Evolutionary conservation across 75 land plant genomes (phyloP).

Genomic region (Sequoia sempervirens): DNA sequence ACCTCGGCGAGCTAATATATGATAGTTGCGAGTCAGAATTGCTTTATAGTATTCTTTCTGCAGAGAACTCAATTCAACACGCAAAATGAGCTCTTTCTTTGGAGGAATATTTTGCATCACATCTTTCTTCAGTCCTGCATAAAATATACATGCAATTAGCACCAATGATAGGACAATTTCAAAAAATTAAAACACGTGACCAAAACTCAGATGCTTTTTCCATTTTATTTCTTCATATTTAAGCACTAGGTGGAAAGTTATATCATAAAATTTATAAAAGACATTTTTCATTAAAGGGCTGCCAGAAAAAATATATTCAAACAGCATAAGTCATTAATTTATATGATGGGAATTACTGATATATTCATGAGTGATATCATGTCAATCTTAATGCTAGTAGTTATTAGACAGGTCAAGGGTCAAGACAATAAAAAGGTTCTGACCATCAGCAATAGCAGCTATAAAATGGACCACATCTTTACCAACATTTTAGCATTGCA

Average conservation of each 20-base stretch:
- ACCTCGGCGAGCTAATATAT: constrained; percentile 64
- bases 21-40: constrained; percentile 88
- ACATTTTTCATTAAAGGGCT: not conserved
- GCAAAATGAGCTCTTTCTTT: constrained; percentile 90
- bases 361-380: not conserved
- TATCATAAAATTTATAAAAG: not conserved
- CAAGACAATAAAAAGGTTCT: not conserved
- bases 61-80: constrained; percentile 74
- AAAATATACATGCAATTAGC: not conserved
- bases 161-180: not conserved
- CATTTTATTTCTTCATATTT: not conserved
- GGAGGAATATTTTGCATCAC: constrained; percentile 92
- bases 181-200: not conserved
- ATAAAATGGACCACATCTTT: not conserved
- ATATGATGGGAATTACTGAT: not conserved
- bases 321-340: not conserved
- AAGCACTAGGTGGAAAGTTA: not conserved
- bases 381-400: not conserved
- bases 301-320: not conserved
- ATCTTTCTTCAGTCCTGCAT: constrained; percentile 77
- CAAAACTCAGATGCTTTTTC: not conserved
- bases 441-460: not conserved
- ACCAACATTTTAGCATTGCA: not conserved
- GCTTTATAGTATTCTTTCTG: constrained; percentile 96
- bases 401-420: no score